These are phyloP conservation scores for Penicillium salamii DNA, from an alignment of 495 filamentous ascomycete species.

Conservation along the genomic window DNA sequence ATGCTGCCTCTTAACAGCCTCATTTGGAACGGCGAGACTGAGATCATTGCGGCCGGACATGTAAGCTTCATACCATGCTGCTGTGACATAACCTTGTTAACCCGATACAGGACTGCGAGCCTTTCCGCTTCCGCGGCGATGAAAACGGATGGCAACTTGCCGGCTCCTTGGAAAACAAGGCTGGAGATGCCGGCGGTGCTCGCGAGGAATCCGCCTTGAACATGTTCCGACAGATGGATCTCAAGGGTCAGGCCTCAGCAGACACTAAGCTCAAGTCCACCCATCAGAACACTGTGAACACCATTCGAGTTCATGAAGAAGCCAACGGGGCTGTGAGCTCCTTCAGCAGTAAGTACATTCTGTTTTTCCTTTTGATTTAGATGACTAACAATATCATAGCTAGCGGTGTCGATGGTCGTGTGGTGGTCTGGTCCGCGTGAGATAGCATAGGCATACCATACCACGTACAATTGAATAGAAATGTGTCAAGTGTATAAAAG, in stretches of 20 bases:
- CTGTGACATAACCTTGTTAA: constrained; percentile 10
- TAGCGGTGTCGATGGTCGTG: constrained; percentile 89
- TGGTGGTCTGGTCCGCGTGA: constrained; percentile 72
- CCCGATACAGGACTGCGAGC: constrained; percentile 72
- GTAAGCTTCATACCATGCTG: constrained; percentile 34
- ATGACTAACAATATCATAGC: constrained; percentile 54
- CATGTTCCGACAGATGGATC: constrained; percentile 98
- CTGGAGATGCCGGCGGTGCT: constrained; percentile 52
- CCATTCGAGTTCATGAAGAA: constrained; percentile 70
- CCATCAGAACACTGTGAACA: constrained; percentile 95
- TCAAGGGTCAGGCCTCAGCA: constrained; percentile 84
- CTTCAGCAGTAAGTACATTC: constrained; percentile 75
- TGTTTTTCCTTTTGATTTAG: neutral
- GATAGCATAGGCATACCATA: too few species aligned
- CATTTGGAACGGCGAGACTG: constrained; percentile 87
- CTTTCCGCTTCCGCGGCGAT: constrained; percentile 83
- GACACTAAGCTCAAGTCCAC: constrained; percentile 93
- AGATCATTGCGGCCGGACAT: constrained; percentile 94
- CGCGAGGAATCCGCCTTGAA: constrained; percentile 88
- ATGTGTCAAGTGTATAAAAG: too few species aligned
- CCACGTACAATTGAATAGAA: too few species aligned
- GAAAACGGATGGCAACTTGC: constrained; percentile 80
- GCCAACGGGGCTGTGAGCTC: constrained; percentile 62
- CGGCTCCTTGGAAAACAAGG: constrained; percentile 72
- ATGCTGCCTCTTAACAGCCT: constrained; percentile 86